Evolutionary conservation across 148 eudicot species (phyloP), one percentile per base, ranked within the genome.

Genomic region (Cornus suecica): DNA sequence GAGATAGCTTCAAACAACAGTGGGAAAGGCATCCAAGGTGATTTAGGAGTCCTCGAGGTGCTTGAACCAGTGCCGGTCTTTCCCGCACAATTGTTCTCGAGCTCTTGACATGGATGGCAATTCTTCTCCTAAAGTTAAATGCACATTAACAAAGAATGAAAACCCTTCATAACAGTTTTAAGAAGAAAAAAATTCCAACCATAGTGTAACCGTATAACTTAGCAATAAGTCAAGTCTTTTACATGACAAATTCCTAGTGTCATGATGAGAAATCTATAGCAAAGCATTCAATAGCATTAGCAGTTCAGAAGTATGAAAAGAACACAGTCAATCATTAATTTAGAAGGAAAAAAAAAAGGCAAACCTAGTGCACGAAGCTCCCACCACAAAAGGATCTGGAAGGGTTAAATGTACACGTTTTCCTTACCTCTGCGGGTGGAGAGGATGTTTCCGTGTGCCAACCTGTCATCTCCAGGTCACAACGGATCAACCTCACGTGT

Each of bases 21-120:
- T n/a, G 76, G n/a, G 11, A 83, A 83, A 18, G 85, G 85, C 85
- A 83, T 79, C 80, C 80, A 83, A 22, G 85, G 85, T 56, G 82
- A 79, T 66, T 69, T 79, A n/a, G 85, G 85, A 62, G 32, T 63
- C 80, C 68, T 67, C 48, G 75, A 66, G 70, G 78, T 27, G 48
- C 72, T 70, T 20, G 80, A 83, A 69, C 81, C 81, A 73, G 54
- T 58, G 41, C 63, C 71, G 60, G 72, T 67, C 27, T 54, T 74
- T 65, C 70, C 69, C 69, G 10, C 65, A 37, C 29, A 78, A 23
- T 52, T 73, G 23, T 58, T 32, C 32, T 8, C 30, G 58, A 66
- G 24, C 23, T 28, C 76, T 52, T 65, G 68, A 58, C 10, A 42
- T 14, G 42, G 68, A 54, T 41, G 34, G 28, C 52, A 56, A 68